Evolutionary conservation across 305 asterid species (phyloP), one percentile per base, ranked within the genome.

Genomic region (Fraxinus angustifolia): DNA sequence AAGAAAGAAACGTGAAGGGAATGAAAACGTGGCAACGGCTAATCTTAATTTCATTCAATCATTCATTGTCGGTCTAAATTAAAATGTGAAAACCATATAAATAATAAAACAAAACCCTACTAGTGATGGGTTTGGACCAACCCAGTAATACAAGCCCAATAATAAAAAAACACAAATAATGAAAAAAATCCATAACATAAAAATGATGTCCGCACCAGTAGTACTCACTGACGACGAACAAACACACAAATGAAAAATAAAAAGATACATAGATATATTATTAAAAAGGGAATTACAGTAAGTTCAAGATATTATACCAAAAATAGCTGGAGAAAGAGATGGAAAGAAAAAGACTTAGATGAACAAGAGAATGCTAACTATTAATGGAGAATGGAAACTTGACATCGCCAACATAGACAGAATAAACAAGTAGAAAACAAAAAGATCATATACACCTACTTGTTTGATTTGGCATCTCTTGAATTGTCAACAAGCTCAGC

Each of bases 401-500:
- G 16, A 12, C 38, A 68, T 68, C 19, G 21, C 33, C 38, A 30
- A 68, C 74, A 30, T 68, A 68, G 40, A 11, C 23, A 68, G 28
- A 17, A 68, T 14, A 1, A 73, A 60, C 75, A 21, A 23, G 58
- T 6, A 19, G 42, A 60, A 28, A 81, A 73, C 28, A 42, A 79
- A 86, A 76, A 70, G 71, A 73, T 45, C 67, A 79, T 77, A 67
- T 80, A 68, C 48, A 73, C 93, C 71, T 85, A 92, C 97, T 84
- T 87, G 56, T 92, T 89, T 4, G 97, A 91, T 84, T 88, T 90
- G 75, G 97, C 97, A 79, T 92, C 97, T 86, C 92, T 89, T 77
- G 97, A 87, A 83, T 91, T 92, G 86, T 92, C 97, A 82, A 92
- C 90, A 76, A 92, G 88, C 88, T 92, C 97, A 33, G 97, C 97